Evolutionary conservation across 345 rosid genomes (phyloP), one percentile per base, ranked within the genome.

Genomic region (Dipteronia sinensis): DNA sequence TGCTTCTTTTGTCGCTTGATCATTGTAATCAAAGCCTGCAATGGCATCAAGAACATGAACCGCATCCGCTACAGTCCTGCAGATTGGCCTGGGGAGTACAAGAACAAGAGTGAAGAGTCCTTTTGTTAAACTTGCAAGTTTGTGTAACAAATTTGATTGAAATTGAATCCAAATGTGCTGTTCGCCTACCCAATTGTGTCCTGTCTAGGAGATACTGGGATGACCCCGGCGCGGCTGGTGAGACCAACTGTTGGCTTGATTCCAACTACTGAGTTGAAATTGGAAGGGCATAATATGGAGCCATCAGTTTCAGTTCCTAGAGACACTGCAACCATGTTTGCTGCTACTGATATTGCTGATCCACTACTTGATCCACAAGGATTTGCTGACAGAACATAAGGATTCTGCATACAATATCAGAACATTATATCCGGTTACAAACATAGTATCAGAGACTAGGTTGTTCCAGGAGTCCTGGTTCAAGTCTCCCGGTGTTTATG

Each of bases 321-420:
- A 4, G 94, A 86, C 67, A 88, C 91, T 0, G 92, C 82, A 19
- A 76, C 97, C 81, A 94, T 74, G 77, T 90, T 91, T 1, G 93
- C 90, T 0, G 98, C 91, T 31, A 92, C 92, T 0, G 93, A 87
- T 55, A 94, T 91, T 38, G 89, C 94, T 23, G 98, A 81, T 27
- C 90, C 98, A 66, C 92, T 92, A 69, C 94, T 92, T 74, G 95
- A 92, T 13, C 94, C 97, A 47, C 87, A 85, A 0, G 97, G 90
- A 85, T 51, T 74, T 4, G 85, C 94, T 3, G 81, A 69, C 7
- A 78, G 17, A 25, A 85, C 75, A 66, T 65, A 82, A 2, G 82
- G 84, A 67, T 78, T 82, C 83, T 78, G 68, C 62, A 78, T 10
- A 58, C 10, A 42, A 73, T 64, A 29, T 4, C 4, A 47, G n/a